phyloP scores from a whole-genome alignment of 2,329 filamentous ascomycete genomes.

The Fusarium sp. region DNA sequence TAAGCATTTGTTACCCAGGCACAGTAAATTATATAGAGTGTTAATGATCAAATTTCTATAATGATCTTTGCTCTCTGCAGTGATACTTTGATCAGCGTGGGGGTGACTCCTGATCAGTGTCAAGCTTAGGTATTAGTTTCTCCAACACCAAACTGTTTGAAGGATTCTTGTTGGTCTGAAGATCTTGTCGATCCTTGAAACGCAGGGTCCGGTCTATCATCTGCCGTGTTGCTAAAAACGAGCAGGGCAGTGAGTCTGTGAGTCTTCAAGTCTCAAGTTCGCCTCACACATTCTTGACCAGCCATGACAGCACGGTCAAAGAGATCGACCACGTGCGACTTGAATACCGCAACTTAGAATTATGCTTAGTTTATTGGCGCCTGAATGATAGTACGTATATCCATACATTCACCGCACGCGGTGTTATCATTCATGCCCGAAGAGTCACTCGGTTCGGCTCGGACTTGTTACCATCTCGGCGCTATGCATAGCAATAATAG shows the following conservation, averaged over 20 bases:
- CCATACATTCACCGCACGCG: not conserved
- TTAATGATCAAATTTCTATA: not conserved
- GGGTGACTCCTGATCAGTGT: not conserved
- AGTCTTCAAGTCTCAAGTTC: not conserved
- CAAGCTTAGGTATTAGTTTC: not conserved
- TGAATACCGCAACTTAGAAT: not conserved
- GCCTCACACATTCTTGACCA: not conserved
- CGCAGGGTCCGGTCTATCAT: not conserved
- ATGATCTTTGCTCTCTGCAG: not conserved
- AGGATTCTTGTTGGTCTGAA: slow-evolving; percentile 1
- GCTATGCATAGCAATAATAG: not conserved
- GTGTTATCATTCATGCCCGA: not conserved
- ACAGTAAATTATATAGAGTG: not conserved
- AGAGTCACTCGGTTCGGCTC: slow-evolving; percentile 35
- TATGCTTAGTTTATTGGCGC: slow-evolving; percentile 1
- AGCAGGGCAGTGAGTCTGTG: not conserved
- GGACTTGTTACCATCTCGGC: slow-evolving; percentile 1
- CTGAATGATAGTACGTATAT: not conserved
- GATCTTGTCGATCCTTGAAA: slow-evolving; percentile 11
- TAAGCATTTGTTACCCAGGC: not conserved
- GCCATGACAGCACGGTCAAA: not conserved
- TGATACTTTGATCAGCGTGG: slow-evolving; percentile 9
- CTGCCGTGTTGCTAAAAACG: not conserved
- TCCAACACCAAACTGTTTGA: not conserved
- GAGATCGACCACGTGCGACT: slow-evolving; percentile 5